Conservation (phyloP, 2,329 filamentous ascomycete species). For the Aspergillus tubingensis region DNA sequence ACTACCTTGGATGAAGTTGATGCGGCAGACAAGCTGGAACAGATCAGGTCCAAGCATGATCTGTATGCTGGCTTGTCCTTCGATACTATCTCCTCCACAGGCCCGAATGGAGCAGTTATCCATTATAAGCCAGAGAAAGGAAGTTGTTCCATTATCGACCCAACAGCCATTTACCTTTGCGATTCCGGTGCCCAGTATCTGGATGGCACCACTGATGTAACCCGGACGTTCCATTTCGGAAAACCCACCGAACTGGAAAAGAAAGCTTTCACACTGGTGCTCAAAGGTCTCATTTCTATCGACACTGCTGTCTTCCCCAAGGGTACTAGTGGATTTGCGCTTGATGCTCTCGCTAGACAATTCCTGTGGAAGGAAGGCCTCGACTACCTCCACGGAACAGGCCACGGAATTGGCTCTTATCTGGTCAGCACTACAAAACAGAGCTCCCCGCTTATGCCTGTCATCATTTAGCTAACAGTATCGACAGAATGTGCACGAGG, state of each 20-base stretch:
- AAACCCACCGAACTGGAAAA: slow-evolving; percentile 79
- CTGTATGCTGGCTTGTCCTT: slow-evolving; percentile 90
- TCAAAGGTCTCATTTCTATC: slow-evolving; percentile 90
- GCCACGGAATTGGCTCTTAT: slow-evolving; percentile 92
- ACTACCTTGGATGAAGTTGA: slow-evolving; percentile 80
- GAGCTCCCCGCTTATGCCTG: background rate
- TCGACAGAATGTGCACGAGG: slow-evolving; percentile 82
- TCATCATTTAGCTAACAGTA: slow-evolving; percentile 20
- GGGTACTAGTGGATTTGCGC: slow-evolving; percentile 87
- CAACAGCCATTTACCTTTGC: slow-evolving; percentile 84
- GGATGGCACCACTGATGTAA: slow-evolving; percentile 95
- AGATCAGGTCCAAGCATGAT: slow-evolving; percentile 59
- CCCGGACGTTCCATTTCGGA: slow-evolving; percentile 89
- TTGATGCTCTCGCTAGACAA: slow-evolving; percentile 86
- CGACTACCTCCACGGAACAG: slow-evolving; percentile 94
- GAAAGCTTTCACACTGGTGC: slow-evolving; percentile 87
- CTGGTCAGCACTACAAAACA: slow-evolving; percentile 48
- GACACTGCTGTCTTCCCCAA: slow-evolving; percentile 89
- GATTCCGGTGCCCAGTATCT: slow-evolving; percentile 96
- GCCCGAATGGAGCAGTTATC: slow-evolving; percentile 88
- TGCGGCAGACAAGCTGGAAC: slow-evolving; percentile 87
- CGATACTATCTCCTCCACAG: slow-evolving; percentile 92
- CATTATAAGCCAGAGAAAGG: slow-evolving; percentile 90
- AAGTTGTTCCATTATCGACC: slow-evolving; percentile 80
- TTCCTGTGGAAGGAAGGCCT: slow-evolving; percentile 90